Base-by-base conservation (phyloP, 208 protist genomes). In the Crithidia thermophila region DNA sequence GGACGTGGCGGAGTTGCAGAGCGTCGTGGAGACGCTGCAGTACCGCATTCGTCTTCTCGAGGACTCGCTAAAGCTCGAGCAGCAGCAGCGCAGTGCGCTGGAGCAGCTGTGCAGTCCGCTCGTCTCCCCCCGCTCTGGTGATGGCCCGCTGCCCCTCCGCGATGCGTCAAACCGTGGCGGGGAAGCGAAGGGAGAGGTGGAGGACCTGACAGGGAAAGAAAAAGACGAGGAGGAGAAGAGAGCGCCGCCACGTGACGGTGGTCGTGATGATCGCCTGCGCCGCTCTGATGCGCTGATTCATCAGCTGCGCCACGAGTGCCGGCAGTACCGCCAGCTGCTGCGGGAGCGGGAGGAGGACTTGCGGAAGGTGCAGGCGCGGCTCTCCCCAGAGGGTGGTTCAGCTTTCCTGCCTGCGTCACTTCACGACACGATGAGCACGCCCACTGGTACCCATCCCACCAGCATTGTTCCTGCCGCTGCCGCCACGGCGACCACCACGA, bases 281-380 rank as follows among this genome's bases (percentile, higher is more conserved):
- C 39, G 39, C 25, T 55, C 46, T 1, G 47, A 56, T 13, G 18
- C 23, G 43, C 11, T 36, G 30, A 37, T 62, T 8, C 14, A 47
- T 11, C 25, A 37, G 33, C 60, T 75, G 4, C 42, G 40, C 10
- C 69, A 58, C 8, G 60, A 75, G 43, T 60, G 14, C 10, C 45
- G 10, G 51, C 64, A 46, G 25, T 75, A 68, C 37, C 60, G 60
- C 27, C 42, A 57, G 23, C 52, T 75, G n/a, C 60, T 75, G 52
- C 43, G 47, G 18, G 60, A 68, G 43, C 69, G 69, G 0, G 52
- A 75, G 36, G 47, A 75, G 18, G 42, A 75, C 28, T 46, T 75
- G 20, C 43, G 31, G 43, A 31, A 53, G 5, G 21, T 68, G 40
- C 58, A 58, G 50, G 21, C 13, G 5, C 47, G 27, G 6, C 5